A percentile compares a stretch with the other conserved stretches of the same genome.
phyloP scores from a whole-genome alignment of 768 basidiomycete genomes.

The Podaxis mareebaensis region DNA sequence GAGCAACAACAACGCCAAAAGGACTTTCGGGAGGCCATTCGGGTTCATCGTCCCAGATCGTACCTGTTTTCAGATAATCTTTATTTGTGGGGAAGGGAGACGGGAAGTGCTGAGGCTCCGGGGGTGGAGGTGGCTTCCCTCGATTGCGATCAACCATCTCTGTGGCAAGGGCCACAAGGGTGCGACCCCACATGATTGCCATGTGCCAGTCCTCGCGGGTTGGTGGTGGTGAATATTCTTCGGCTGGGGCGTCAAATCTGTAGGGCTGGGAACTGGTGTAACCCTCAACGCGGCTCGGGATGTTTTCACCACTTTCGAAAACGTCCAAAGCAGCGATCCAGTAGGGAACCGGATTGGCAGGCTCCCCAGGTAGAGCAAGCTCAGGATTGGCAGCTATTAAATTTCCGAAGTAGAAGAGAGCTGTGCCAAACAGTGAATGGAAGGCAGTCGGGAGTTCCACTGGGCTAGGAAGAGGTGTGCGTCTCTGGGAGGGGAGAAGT shows the following conservation, averaged over 20 bases:
- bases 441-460: constrained; percentile 63
- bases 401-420: constrained; percentile 65
- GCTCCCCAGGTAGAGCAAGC: constrained; percentile 57
- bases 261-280: background rate
- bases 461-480: constrained; percentile 31
- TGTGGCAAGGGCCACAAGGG: constrained; percentile 60
- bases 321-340: constrained; percentile 73
- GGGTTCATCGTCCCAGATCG: constrained; percentile 15
- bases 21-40: constrained; percentile 18
- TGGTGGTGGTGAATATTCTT: constrained; percentile 20
- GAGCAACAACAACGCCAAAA: constrained; percentile 18
- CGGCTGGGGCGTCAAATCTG: background rate
- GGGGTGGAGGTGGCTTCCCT: constrained; percentile 14
- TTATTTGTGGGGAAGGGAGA: constrained; percentile 16
- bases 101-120: background rate
- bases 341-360: constrained; percentile 48
- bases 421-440: constrained; percentile 63
- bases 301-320: constrained; percentile 66
- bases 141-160: constrained; percentile 40
- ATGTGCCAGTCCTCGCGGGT: constrained; percentile 65
- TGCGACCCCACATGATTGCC: constrained; percentile 67
- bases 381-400: constrained; percentile 53
- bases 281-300: constrained; percentile 32
- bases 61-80: constrained; percentile 15
- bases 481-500: constrained; percentile 15